Percentiles rank a stretch among this genome's conserved stretches.
These are phyloP conservation scores for Diaporthe sp. DNA, from an alignment of 2,329 filamentous ascomycete species.

Conservation along the genomic window DNA sequence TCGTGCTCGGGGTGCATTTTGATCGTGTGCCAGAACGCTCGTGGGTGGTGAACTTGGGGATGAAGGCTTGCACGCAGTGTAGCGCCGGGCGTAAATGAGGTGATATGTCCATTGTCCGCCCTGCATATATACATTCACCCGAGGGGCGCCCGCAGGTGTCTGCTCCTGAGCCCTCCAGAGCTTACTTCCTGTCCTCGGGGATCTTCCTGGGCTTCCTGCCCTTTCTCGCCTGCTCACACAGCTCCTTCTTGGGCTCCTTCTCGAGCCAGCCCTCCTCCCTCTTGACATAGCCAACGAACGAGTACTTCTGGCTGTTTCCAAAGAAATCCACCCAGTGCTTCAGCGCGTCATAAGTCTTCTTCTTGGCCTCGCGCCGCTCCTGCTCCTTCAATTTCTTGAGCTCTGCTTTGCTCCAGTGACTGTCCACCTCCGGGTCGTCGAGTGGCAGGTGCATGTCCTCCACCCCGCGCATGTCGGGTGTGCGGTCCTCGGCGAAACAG, in stretches of 20 bases:
- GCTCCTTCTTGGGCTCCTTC: constrained; percentile 69
- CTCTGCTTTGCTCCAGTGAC: constrained; percentile 67
- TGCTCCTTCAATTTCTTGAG: constrained; percentile 67
- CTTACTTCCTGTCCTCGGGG: constrained; percentile 53
- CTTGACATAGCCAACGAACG: constrained; percentile 81
- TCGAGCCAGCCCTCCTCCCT: constrained; percentile 73
- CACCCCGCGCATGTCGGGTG: constrained; percentile 85
- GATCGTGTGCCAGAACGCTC: neutral
- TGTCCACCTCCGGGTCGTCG: constrained; percentile 74
- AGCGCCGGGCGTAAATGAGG: neutral
- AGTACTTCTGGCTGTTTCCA: constrained; percentile 82
- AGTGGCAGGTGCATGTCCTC: constrained; percentile 86
- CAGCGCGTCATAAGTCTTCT: constrained; percentile 76
- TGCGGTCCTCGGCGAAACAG: constrained; percentile 90
- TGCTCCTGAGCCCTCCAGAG: neutral
- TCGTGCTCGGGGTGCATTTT: too few species aligned
- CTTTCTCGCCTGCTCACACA: constrained; percentile 80
- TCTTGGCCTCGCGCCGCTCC: constrained; percentile 75
- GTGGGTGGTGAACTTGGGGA: neutral
- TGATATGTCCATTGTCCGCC: neutral
- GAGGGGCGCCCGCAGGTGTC: neutral
- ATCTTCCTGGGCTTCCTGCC: constrained; percentile 67
- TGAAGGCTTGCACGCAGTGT: neutral
- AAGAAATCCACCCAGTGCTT: constrained; percentile 90
- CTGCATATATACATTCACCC: neutral